Percentiles rank a stretch among this genome's conserved stretches.
Conservation (phyloP, 805 yeast genomes). For the Metschnikowia bowlesiae region DNA sequence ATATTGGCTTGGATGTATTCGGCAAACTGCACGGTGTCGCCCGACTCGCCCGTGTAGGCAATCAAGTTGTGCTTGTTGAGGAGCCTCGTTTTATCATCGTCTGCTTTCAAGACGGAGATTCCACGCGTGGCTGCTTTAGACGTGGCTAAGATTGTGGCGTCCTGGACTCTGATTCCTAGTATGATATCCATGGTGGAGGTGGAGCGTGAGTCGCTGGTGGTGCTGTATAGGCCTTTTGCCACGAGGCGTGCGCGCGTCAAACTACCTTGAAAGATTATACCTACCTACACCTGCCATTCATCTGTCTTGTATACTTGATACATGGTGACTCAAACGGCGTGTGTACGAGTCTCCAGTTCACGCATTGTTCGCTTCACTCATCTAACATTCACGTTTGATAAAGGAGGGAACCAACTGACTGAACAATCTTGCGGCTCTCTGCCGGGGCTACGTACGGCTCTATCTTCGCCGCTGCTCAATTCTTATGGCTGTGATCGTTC, state of each 20-base stretch:
- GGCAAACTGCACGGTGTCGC: slow-evolving; percentile 94
- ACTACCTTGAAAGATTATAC: background rate
- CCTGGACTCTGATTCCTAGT: slow-evolving; percentile 78
- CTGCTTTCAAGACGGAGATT: slow-evolving; percentile 69
- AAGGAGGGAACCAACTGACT: too few species aligned
- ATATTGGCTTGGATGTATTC: slow-evolving; percentile 92
- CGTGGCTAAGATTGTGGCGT: slow-evolving; percentile 84
- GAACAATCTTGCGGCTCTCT: too few species aligned
- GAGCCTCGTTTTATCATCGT: slow-evolving; percentile 74
- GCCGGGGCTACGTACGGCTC: too few species aligned
- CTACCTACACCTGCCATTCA: too few species aligned
- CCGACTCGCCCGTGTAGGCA: slow-evolving; percentile 94
- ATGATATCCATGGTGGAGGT: slow-evolving; percentile 71
- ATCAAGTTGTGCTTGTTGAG: slow-evolving; percentile 73
- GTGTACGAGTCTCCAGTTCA: too few species aligned
- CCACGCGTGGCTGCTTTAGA: slow-evolving; percentile 93
- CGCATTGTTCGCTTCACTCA: too few species aligned
- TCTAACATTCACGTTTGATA: too few species aligned
- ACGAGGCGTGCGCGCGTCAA: slow-evolving; percentile 13
- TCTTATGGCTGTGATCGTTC: too few species aligned
- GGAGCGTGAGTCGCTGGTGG: background rate
- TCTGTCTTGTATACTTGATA: too few species aligned
- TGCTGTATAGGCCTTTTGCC: slow-evolving; percentile 9
- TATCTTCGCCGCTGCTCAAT: too few species aligned
- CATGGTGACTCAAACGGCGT: too few species aligned